phyloP scores from a whole-genome alignment of 1,284 basidiomycete species.

The Flammula alnicola region DNA sequence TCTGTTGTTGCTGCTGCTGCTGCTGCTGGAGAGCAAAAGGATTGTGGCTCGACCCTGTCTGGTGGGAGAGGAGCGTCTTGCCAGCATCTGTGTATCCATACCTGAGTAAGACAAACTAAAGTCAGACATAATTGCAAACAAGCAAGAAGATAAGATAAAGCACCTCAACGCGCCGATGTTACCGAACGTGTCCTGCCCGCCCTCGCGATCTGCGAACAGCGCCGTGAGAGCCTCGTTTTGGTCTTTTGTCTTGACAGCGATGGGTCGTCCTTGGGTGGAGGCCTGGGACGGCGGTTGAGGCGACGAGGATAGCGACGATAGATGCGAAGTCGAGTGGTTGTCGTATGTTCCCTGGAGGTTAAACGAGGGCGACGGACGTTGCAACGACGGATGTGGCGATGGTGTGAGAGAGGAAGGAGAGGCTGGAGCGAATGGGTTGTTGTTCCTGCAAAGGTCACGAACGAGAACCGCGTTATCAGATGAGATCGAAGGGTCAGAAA shows the following conservation, averaged over 20 bases:
- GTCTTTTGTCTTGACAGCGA: constrained; percentile 47
- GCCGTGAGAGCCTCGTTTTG: constrained; percentile 77
- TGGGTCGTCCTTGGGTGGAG: constrained; percentile 38
- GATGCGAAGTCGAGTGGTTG: constrained; percentile 39
- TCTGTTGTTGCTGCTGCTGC: constrained; percentile 56
- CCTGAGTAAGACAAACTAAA: constrained; percentile 37
- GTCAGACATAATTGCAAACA: constrained; percentile 7
- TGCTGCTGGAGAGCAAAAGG: constrained; percentile 68
- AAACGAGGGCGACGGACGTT: constrained; percentile 49
- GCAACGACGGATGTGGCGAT: constrained; percentile 35
- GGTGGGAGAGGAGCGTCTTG: constrained; percentile 55
- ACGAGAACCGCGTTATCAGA: too few species aligned
- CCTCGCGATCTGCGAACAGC: constrained; percentile 84
- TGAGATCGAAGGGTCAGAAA: neutral
- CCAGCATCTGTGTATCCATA: constrained; percentile 73
- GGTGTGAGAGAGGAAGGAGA: constrained; percentile 43
- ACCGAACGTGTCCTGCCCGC: constrained; percentile 93
- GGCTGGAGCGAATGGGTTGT: constrained; percentile 88
- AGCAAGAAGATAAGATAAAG: constrained; percentile 5
- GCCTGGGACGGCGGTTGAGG: constrained; percentile 27
- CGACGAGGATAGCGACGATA: constrained; percentile 45
- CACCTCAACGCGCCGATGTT: constrained; percentile 82
- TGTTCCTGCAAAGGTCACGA: constrained; percentile 71
- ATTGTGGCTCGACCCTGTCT: constrained; percentile 69
- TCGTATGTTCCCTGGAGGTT: constrained; percentile 70